Conservation (phyloP, 164 flowering plant species). For the Stephania cephalantha region DNA sequence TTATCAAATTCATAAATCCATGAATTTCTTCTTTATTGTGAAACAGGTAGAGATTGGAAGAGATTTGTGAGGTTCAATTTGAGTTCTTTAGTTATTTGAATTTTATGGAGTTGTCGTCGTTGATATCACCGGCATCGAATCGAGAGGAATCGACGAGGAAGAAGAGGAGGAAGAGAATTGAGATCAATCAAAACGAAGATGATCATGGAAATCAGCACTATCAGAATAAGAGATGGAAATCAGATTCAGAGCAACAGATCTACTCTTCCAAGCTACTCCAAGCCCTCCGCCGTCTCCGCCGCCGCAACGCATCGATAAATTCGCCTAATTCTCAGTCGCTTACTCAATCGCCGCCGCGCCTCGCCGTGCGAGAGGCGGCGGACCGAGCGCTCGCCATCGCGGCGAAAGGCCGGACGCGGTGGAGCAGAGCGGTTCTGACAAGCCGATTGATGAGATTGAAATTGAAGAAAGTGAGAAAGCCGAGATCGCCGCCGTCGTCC, state of each 20-base stretch:
- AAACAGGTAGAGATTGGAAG: not conserved
- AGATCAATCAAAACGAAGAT: not conserved
- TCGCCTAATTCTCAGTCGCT: slow-evolving; percentile 7
- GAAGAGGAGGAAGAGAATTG: slow-evolving; percentile 9
- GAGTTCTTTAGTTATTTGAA: not conserved
- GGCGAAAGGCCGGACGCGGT: slow-evolving; percentile 53
- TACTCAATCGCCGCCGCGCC: slow-evolving; percentile 25
- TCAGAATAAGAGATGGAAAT: slow-evolving; percentile 23
- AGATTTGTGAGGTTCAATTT: not conserved
- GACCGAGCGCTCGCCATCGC: slow-evolving; percentile 54
- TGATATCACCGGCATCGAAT: slow-evolving; percentile 4
- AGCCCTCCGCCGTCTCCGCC: slow-evolving; percentile 40
- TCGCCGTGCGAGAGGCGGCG: slow-evolving; percentile 57
- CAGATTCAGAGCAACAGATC: slow-evolving; percentile 35
- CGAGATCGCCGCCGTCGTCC: slow-evolving; percentile 12
- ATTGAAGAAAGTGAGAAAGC: slow-evolving; percentile 27
- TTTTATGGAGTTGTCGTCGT: slow-evolving; percentile 5
- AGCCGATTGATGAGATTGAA: slow-evolving; percentile 40
- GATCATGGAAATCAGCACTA: not conserved
- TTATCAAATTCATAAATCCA: not conserved
- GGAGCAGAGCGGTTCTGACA: slow-evolving; percentile 70
- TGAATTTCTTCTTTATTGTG: not conserved
- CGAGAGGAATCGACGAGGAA: slow-evolving; percentile 8
- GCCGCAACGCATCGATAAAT: slow-evolving; percentile 8
- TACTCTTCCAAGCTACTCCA: slow-evolving; percentile 59